Conservation (phyloP, 2,329 filamentous ascomycete species). For the Phaeosphaeria sp. region DNA sequence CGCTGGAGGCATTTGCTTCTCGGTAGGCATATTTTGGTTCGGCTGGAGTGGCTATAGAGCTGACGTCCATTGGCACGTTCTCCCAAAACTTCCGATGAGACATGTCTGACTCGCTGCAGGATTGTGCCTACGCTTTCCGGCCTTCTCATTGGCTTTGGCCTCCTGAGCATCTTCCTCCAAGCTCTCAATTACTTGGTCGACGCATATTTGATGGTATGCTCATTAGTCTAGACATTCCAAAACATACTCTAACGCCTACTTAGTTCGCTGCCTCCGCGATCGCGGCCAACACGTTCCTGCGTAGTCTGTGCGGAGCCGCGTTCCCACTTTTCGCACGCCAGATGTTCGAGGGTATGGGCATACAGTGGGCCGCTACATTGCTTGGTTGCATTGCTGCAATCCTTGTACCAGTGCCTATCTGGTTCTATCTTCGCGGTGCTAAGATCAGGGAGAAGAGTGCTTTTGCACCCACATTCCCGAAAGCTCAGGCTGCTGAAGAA, state of each 20-base stretch:
- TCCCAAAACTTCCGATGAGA: too few species aligned
- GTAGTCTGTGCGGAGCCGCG: constrained; percentile 57
- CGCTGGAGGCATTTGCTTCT: constrained; percentile 57
- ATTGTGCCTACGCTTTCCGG: constrained; percentile 54
- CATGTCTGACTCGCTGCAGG: too few species aligned
- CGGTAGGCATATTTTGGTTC: constrained; percentile 48
- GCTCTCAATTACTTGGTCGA: constrained; percentile 68
- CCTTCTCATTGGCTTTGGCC: constrained; percentile 63
- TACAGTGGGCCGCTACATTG: constrained; percentile 55
- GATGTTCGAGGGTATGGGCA: constrained; percentile 63
- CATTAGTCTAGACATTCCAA: background rate
- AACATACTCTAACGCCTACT: constrained; percentile 12
- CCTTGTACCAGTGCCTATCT: constrained; percentile 55
- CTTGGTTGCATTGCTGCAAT: constrained; percentile 53
- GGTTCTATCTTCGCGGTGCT: constrained; percentile 53
- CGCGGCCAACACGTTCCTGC: constrained; percentile 63
- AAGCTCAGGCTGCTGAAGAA: constrained; percentile 15
- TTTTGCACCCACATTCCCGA: constrained; percentile 49
- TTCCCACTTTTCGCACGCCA: constrained; percentile 64
- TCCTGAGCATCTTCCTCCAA: constrained; percentile 65
- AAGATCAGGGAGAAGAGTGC: constrained; percentile 54
- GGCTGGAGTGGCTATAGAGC: constrained; percentile 53
- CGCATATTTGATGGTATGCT: constrained; percentile 60
- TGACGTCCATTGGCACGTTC: constrained; percentile 47
- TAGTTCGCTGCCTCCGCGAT: constrained; percentile 61